Percentiles rank a stretch among this genome's conserved stretches.
phyloP scores from a whole-genome alignment of 352 stramenopile genomes.

The Phytopythium sindhum region DNA sequence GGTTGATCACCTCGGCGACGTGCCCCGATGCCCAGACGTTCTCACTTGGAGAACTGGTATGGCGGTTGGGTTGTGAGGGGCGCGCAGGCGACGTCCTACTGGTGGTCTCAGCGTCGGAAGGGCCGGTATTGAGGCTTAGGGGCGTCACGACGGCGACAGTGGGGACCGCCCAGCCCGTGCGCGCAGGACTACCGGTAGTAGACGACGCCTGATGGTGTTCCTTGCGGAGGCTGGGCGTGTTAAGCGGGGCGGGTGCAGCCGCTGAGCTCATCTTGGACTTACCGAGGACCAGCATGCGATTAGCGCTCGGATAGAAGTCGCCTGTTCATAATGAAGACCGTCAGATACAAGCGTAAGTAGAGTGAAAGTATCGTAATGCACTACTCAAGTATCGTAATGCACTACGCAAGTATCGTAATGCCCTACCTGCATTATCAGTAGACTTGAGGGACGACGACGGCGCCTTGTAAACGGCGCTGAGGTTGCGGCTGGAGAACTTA shows the following conservation, averaged over 20 bases:
- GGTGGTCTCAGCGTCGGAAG: not conserved
- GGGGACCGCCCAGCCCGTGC: slow-evolving; percentile 37
- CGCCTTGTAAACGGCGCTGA: slow-evolving; percentile 67
- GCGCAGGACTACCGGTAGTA: slow-evolving; percentile 31
- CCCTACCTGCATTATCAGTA: slow-evolving; percentile 22
- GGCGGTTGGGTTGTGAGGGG: not conserved
- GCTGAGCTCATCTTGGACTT: slow-evolving; percentile 9
- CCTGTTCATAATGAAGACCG: not conserved
- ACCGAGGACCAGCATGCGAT: slow-evolving; percentile 57
- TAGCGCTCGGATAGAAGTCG: slow-evolving; percentile 13
- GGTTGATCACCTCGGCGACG: slow-evolving; percentile 17
- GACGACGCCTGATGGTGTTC: slow-evolving; percentile 48
- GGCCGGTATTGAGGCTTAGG: not conserved
- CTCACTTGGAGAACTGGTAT: not conserved
- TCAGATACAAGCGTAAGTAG: not conserved
- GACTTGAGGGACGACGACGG: slow-evolving; percentile 28
- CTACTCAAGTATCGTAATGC: not conserved
- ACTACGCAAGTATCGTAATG: not conserved
- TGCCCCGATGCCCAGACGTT: slow-evolving; percentile 26
- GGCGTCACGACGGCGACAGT: slow-evolving; percentile 3
- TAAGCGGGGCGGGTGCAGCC: slow-evolving; percentile 59
- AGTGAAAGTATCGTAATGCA: not conserved
- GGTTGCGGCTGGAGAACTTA: slow-evolving; percentile 76
- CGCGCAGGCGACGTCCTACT: not conserved
- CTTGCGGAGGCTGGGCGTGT: slow-evolving; percentile 71